Conservation (phyloP, 2,329 filamentous ascomycete species). For the Stagonosporopsis vannaccii region DNA sequence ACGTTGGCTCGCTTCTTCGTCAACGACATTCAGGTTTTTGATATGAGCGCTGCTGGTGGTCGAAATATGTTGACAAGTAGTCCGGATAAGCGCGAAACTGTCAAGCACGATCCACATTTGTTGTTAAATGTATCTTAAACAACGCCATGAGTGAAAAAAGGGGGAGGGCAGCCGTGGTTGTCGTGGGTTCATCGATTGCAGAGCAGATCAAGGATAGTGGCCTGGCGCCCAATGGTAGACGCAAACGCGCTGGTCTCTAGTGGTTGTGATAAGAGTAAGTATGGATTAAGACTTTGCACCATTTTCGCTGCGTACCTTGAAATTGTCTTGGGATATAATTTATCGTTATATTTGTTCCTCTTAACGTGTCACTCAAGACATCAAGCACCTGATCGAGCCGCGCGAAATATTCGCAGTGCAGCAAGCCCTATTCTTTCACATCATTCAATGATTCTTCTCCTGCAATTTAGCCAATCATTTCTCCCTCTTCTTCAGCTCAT, state of each 20-base stretch:
- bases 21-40: background rate
- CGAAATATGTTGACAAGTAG: background rate
- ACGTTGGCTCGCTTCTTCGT: background rate
- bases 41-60: background rate
- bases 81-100: background rate
- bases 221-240: background rate
- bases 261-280: background rate
- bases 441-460: too few relatives aligned
- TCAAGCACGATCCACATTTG: background rate
- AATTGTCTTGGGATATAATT: background rate
- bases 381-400: background rate
- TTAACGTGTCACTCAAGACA: background rate
- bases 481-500: background rate
- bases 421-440: too few relatives aligned
- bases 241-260: background rate
- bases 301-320: background rate
- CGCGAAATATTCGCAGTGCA: background rate
- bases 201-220: background rate
- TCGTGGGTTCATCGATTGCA: background rate
- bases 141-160: background rate
- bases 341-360: background rate
- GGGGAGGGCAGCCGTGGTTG: background rate
- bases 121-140: background rate
- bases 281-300: background rate
- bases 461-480: too few relatives aligned